Base-by-base conservation (phyloP, 768 basidiomycete species). In the Mrakia frigida region DNA sequence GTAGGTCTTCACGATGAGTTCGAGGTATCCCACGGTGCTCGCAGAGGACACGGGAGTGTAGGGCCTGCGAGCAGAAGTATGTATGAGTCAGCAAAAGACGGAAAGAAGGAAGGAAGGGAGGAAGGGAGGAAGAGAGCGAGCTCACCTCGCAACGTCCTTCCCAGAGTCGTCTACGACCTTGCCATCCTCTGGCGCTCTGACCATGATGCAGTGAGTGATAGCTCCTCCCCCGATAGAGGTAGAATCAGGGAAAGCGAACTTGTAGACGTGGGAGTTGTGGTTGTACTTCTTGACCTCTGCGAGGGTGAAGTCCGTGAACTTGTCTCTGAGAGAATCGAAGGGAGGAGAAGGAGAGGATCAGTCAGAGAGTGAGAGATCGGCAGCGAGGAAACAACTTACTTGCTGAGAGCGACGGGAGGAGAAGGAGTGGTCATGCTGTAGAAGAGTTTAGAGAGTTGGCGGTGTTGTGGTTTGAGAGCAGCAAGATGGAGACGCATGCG, bases 31-130 rank as follows among this genome's bases (percentile, higher is more conserved):
- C 74, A 88, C 88, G 10, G 85, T 81, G 75, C 94, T 89, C 11
- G 92, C 87, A 0, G 88, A 84, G 28, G 94, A 94, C 78, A 93
- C 88, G 72, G 97, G 94, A 5, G 97, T 99, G 84, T 99, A 99
- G 0, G 97, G 93, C 71, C 83, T 81, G 79, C 56, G 21, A 21
- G 31, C n/a, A n/a, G n/a, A n/a, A 63, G 1, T 16, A 33, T 18
- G 33, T 21, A 3, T 3, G 3, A 63, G 21, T 63, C 61, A 63
- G 61, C n/a, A 3, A 11, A n/a, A 6, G 18, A 28, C 6, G n/a
- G 16, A 11, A 9, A 18, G 61, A 1, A 37, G 6, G n/a, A n/a
- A 35, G 35, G 31, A 63, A 37, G 31, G 31, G 6, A 6, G 1
- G 31, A 61, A 28, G 28, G n/a, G 13, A 33, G 31, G 33, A 33